These are phyloP conservation scores for Lachnellula arida DNA, from an alignment of 2,329 filamentous ascomycete genomes.

Conservation along the genomic window DNA sequence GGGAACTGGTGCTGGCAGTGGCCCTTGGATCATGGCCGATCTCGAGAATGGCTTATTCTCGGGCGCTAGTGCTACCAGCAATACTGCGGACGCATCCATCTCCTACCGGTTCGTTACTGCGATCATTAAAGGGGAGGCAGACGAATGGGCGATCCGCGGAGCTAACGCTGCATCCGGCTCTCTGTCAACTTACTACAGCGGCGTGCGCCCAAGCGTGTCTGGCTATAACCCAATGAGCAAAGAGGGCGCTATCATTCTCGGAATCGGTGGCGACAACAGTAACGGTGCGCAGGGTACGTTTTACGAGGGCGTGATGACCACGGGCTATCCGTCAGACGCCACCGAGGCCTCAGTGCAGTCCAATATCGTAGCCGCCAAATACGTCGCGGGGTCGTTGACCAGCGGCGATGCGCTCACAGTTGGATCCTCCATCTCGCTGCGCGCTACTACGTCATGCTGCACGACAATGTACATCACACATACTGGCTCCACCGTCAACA, in stretches of 20 bases:
- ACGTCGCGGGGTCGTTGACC: constrained; percentile 43
- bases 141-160: constrained; percentile 56
- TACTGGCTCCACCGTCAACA: constrained; percentile 46
- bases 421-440: constrained; percentile 49
- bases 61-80: constrained; percentile 41
- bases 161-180: constrained; percentile 50
- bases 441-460: constrained; percentile 50
- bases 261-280: constrained; percentile 60
- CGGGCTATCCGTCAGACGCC: constrained; percentile 54
- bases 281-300: constrained; percentile 57
- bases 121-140: constrained; percentile 50
- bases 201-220: constrained; percentile 44
- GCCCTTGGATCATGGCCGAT: constrained; percentile 67
- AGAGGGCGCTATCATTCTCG: constrained; percentile 62
- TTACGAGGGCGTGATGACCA: constrained; percentile 62
- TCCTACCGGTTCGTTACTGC: constrained; percentile 53
- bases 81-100: constrained; percentile 49
- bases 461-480: constrained; percentile 52
- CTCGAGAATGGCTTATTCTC: constrained; percentile 64
- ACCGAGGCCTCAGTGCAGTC: constrained; percentile 55
- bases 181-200: constrained; percentile 55
- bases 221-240: constrained; percentile 58
- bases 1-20: constrained; percentile 52
- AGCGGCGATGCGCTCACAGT: constrained; percentile 44
- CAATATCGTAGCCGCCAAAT: constrained; percentile 55